phyloP scores from a whole-genome alignment of 2,329 filamentous ascomycete genomes.

The Zymoseptoria ardabiliae region DNA sequence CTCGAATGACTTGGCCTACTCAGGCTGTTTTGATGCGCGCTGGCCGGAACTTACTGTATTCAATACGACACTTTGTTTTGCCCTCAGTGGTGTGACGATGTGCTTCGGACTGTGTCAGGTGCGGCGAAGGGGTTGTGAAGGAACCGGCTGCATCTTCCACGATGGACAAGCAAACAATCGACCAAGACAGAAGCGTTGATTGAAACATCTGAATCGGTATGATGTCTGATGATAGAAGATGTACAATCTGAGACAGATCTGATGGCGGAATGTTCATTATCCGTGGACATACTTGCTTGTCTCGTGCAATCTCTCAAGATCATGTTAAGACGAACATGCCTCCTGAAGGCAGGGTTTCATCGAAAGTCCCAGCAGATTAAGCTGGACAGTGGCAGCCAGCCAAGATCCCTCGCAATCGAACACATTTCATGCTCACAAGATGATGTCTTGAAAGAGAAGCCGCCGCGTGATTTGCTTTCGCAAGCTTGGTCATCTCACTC shows the following conservation, averaged over 20 bases:
- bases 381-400: neutral
- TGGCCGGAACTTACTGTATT: neutral
- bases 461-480: neutral
- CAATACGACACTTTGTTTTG: neutral
- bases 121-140: neutral
- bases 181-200: neutral
- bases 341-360: neutral
- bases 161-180: neutral
- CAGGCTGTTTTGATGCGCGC: neutral
- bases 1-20: neutral
- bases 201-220: neutral
- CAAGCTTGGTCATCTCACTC: neutral
- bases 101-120: neutral
- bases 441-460: neutral
- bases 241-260: neutral
- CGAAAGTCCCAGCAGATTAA: neutral
- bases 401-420: neutral
- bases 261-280: neutral
- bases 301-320: no score
- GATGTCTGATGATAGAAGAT: neutral
- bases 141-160: neutral
- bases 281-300: neutral
- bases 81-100: neutral
- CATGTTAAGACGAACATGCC: no score
- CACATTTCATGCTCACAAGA: neutral